A percentile compares a stretch with the other conserved stretches of the same genome.
Evolutionary conservation across 352 stramenopile species (phyloP).

Genomic region (Blastocystis sp.): DNA sequence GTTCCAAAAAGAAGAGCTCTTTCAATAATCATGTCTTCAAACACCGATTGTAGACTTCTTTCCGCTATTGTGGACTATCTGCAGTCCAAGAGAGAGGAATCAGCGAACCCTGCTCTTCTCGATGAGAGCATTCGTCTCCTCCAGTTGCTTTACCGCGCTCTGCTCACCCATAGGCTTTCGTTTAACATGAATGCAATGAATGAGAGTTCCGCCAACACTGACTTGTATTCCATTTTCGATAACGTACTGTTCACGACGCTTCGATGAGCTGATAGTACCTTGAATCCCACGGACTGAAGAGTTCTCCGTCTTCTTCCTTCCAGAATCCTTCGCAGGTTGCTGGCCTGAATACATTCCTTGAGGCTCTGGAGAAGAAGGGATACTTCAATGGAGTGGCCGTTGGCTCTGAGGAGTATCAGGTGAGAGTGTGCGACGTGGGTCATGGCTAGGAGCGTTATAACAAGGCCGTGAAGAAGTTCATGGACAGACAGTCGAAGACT

Average conservation of each 20-base stretch:
- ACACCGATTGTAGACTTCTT: slow-evolving; percentile 6
- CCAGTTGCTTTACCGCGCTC: neutral
- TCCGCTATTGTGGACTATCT: slow-evolving; percentile 46
- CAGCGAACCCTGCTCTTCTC: neutral
- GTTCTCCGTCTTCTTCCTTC: neutral
- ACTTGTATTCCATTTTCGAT: slow-evolving; percentile 9
- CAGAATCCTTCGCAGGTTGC: slow-evolving; percentile 6
- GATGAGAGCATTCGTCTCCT: slow-evolving; percentile 58
- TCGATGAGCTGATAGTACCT: slow-evolving; percentile 3
- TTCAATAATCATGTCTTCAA: slow-evolving; percentile 1
- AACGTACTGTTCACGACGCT: neutral
- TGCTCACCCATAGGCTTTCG: slow-evolving; percentile 18
- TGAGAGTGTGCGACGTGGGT: neutral
- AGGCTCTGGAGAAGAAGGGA: neutral
- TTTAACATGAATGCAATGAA: slow-evolving; percentile 23
- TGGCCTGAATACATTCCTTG: slow-evolving; percentile 11
- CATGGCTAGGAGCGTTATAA: slow-evolving; percentile 22
- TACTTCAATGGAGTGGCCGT: slow-evolving; percentile 5
- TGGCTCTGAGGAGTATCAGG: slow-evolving; percentile 24
- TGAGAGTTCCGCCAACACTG: neutral
- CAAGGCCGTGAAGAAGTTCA: slow-evolving; percentile 45
- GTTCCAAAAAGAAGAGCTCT: slow-evolving; percentile 20
- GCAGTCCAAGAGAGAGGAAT: neutral
- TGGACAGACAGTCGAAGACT: slow-evolving; percentile 4
- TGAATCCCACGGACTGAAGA: neutral